Conservation (phyloP, 176 grass and related monocot species). For the Otatea glauca region DNA sequence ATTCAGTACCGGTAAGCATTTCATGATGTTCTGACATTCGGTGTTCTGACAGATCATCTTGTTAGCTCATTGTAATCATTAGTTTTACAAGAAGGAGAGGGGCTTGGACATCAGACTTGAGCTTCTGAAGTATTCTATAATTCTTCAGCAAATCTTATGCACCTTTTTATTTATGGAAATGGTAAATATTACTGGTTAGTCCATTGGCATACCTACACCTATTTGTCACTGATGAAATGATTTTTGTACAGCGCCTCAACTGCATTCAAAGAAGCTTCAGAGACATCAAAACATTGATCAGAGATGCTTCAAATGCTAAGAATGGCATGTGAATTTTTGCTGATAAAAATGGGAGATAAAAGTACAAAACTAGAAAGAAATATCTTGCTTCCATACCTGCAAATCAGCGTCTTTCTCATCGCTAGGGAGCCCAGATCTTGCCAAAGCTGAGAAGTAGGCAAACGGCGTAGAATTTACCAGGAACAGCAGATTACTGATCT, state of each 20-base stretch:
- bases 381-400: too few relatives aligned
- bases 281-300: conserved; percentile 59
- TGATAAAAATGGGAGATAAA: too few relatives aligned
- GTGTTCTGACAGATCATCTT: background rate
- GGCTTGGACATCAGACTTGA: conserved; percentile 83
- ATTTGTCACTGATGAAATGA: conserved; percentile 27
- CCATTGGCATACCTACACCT: conserved; percentile 4
- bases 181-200: conserved; percentile 55
- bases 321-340: too few relatives aligned
- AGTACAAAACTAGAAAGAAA: too few relatives aligned
- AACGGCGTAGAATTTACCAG: too few relatives aligned
- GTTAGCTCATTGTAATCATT: too few relatives aligned
- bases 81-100: conserved; percentile 47
- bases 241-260: conserved; percentile 75
- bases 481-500: too few relatives aligned
- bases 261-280: conserved; percentile 73
- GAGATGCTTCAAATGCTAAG: conserved; percentile 52
- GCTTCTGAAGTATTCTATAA: conserved; percentile 80
- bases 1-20: conserved; percentile 73
- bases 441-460: too few relatives aligned
- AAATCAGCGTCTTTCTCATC: too few relatives aligned
- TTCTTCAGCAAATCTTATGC: conserved; percentile 97
- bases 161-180: conserved; percentile 91
- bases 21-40: conserved; percentile 3
- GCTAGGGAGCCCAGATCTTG: too few relatives aligned